Conservation (phyloP, 2,329 filamentous ascomycete species). For the Venturia carpophila region DNA sequence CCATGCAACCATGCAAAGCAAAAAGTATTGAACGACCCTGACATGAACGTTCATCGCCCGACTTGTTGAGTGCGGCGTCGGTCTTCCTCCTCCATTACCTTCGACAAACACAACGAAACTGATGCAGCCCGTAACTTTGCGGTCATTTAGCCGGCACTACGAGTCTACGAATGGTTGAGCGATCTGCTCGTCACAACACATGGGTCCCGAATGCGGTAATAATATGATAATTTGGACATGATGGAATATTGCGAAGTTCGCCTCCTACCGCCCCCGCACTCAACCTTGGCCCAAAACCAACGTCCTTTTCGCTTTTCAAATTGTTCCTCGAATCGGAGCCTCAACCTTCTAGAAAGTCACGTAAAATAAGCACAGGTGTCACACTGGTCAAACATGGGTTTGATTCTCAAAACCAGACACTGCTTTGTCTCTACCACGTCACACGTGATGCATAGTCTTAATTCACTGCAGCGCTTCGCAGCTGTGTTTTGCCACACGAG, state of each 20-base stretch:
- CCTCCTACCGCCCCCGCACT: background rate
- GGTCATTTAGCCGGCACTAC: background rate
- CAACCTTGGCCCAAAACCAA: background rate
- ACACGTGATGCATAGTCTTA: background rate
- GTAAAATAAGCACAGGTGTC: background rate
- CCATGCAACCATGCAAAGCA: background rate
- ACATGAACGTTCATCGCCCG: background rate
- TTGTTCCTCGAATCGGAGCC: background rate
- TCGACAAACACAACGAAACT: background rate
- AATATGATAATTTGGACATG: background rate
- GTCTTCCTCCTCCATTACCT: background rate
- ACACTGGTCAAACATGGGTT: background rate
- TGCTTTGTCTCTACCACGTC: too few species aligned
- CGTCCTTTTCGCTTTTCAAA: background rate
- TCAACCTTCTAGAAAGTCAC: background rate
- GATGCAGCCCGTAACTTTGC: background rate
- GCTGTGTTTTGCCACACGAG: background rate
- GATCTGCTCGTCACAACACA: slow-evolving; percentile 5
- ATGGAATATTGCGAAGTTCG: background rate
- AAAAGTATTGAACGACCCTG: background rate
- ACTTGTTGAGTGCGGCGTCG: background rate
- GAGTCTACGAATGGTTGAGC: background rate
- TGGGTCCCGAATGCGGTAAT: background rate
- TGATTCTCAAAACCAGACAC: background rate
- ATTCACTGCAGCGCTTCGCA: background rate